Base-by-base conservation (phyloP, 2,329 filamentous ascomycete species). In the Phialocephala subalpina region DNA sequence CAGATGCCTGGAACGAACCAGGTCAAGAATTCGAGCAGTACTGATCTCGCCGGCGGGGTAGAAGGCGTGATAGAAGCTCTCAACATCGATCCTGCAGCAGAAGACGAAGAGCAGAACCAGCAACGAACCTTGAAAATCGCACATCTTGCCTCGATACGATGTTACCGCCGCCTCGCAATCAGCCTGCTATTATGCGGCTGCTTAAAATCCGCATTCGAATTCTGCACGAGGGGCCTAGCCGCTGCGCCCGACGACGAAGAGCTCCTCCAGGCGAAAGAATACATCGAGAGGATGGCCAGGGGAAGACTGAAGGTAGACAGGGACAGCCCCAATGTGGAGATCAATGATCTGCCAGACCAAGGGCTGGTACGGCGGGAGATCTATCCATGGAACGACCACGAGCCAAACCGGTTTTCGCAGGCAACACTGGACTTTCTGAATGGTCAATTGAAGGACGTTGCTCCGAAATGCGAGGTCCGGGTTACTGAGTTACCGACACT, bases 391-490 rank as follows among this genome's bases (percentile, higher is more conserved):
- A 91, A 91, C 74, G 76, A 80, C 1, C 80, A 89, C 73, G 89
- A 91, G 74, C 87, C 91, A 3, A 89, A 94, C 74, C 87, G 92
- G 25, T 90, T 90, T 73, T 87, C 90, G 3, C 80, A 86, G 40
- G 88, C 90, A 71, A 90, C 91, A 1, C 80, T 98, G 27, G 79
- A 84, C 0, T 84, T 90, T 59, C 81, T 98, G 53, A 98, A 98
- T 75, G 78, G 82, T 25, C 83, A 90, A 70, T 83, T 97, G 71
- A 80, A 83, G 29, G 78, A 80, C 2, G 88, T 93, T 63, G 93
- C 94, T 0, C 91, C 93, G 0, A 95, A 93, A 74, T 92, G 95
- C 67, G 92, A 92, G 69, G 92, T 97, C 35, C 86, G 88, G 65
- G 90, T 91, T 2, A 89, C 93, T 0, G 86, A 90, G 36, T 81